A percentile compares a stretch with the other conserved stretches of the same genome.
Conservation (phyloP, 1,284 basidiomycete species). For the Ganoderma sp. region DNA sequence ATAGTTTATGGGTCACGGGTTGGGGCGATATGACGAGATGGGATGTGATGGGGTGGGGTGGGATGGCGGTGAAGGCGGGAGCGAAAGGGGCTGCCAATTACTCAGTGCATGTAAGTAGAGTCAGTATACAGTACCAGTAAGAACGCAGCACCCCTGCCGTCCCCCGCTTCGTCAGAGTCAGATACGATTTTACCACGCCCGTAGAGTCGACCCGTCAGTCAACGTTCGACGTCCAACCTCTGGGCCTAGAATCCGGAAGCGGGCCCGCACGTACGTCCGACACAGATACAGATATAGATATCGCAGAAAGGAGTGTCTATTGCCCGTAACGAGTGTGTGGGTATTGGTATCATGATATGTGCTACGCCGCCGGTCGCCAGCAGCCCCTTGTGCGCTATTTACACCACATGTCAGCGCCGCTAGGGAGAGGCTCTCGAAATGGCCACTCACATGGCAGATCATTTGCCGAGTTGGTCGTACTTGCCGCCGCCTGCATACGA, state of each 20-base stretch:
- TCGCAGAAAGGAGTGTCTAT: constrained; percentile 12
- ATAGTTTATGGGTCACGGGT: no score
- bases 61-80: no score
- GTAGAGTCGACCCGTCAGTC: neutral
- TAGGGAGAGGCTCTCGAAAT: neutral
- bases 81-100: no score
- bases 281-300: constrained; percentile 3
- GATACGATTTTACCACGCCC: neutral
- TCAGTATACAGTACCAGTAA: no score
- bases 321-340: constrained; percentile 13
- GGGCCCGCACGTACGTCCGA: constrained; percentile 2
- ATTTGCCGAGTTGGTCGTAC: constrained; percentile 31
- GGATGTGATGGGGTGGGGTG: no score
- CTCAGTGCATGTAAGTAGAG: no score
- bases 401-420: neutral
- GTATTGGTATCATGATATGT: constrained; percentile 8
- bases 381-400: neutral
- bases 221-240: neutral
- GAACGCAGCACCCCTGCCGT: no score
- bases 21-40: no score
- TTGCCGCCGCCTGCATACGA: constrained; percentile 32
- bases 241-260: neutral
- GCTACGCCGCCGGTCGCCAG: constrained; percentile 3
- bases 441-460: neutral
- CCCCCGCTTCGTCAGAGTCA: neutral